These are phyloP conservation scores for Aegilops bicornis DNA, from an alignment of 176 grass and related monocot species.

Conservation along the genomic window DNA sequence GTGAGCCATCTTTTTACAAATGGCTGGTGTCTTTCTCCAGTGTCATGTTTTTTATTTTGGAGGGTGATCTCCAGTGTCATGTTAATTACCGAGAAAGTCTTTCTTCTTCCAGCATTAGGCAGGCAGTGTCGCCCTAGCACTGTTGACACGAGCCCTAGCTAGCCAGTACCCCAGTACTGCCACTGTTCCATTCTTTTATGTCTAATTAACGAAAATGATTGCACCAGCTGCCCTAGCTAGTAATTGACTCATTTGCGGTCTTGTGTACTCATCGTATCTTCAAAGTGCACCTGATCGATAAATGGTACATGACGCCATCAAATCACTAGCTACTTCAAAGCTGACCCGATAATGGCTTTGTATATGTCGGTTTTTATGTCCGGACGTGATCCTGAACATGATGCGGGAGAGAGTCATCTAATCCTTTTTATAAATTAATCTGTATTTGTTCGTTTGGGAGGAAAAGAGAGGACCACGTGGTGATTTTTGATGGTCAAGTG, in stretches of 20 bases:
- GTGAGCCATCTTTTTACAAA: slow-evolving; percentile 12
- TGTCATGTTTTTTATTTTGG: not conserved
- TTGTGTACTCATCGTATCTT: not conserved
- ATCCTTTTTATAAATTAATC: too few species aligned
- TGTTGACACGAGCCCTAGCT: not conserved
- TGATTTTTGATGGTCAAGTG: too few species aligned
- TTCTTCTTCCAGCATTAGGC: not conserved
- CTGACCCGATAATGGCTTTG: too few species aligned
- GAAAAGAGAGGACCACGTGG: too few species aligned
- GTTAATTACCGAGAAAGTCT: not conserved
- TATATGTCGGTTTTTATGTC: too few species aligned
- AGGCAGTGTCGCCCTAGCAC: not conserved
- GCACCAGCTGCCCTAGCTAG: not conserved
- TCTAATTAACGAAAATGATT: not conserved
- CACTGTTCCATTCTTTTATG: slow-evolving; percentile 30
- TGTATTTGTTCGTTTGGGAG: too few species aligned
- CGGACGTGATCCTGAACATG: too few species aligned
- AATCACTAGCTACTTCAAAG: not conserved
- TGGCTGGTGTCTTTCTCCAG: not conserved
- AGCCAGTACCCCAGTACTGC: not conserved
- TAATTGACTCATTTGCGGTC: slow-evolving; percentile 2
- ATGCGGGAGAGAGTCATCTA: too few species aligned
- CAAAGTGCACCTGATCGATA: not conserved
- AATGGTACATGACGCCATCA: not conserved
- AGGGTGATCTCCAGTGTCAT: not conserved